A percentile compares a stretch with the other conserved stretches of the same genome.
Evolutionary conservation across 2,329 filamentous ascomycete genomes (phyloP).

Genomic region (Aspergillus sp.): DNA sequence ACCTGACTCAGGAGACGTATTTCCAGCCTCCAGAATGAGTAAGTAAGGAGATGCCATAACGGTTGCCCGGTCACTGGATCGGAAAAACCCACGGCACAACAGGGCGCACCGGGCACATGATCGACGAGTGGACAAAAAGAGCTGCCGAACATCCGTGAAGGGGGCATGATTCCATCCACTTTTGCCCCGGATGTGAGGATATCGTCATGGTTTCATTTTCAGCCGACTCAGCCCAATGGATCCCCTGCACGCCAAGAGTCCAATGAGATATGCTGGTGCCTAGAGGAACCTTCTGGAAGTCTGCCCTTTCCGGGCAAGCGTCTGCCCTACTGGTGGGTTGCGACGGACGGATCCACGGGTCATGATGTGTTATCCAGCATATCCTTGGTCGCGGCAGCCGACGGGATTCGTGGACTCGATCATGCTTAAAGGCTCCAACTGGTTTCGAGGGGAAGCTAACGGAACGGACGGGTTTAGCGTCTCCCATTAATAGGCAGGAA

Average conservation of each 20-base stretch:
- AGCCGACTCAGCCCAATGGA: background rate
- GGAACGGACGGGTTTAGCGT: background rate
- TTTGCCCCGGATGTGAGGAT: background rate
- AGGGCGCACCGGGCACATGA: background rate
- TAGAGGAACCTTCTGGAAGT: slow-evolving; percentile 11
- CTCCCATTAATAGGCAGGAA: background rate
- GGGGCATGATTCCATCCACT: background rate
- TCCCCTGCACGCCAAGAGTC: background rate
- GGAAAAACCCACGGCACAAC: background rate
- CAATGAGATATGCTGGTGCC: slow-evolving; percentile 9
- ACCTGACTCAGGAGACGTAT: too few species aligned
- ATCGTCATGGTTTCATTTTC: background rate
- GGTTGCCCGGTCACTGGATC: background rate
- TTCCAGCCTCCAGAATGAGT: too few species aligned
- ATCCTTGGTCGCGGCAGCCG: background rate
- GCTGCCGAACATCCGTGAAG: background rate
- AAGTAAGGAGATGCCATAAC: too few species aligned
- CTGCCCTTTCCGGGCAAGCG: slow-evolving; percentile 6
- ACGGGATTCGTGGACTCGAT: background rate
- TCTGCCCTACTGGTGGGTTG: background rate
- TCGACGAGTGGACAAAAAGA: background rate
- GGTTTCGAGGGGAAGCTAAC: background rate
- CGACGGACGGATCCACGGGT: background rate
- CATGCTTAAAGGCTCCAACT: background rate
- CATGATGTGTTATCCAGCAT: background rate